Conservation (phyloP, 2,329 filamentous ascomycete species). For the Ophiostoma piceae region DNA sequence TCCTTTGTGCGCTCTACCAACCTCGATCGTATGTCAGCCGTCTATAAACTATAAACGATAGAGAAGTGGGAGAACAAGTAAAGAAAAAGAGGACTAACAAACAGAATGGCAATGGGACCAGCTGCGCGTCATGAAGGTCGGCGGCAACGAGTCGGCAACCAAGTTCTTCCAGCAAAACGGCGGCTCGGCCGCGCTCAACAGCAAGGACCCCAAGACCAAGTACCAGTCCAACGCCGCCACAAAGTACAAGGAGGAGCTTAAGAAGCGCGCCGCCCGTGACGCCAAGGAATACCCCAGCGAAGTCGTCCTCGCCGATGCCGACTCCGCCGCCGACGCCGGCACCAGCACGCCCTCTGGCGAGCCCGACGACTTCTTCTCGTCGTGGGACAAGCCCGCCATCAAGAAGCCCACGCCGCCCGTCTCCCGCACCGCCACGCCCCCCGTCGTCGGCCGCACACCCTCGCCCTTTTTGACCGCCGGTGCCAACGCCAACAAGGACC, state of each 20-base stretch:
- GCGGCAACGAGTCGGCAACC: slow-evolving; percentile 94
- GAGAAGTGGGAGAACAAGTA: not conserved
- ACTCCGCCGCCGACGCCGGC: slow-evolving; percentile 60
- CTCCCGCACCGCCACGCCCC: slow-evolving; percentile 82
- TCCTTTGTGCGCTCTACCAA: slow-evolving; percentile 98
- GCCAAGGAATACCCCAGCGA: slow-evolving; percentile 80
- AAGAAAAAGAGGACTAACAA: slow-evolving; percentile 2
- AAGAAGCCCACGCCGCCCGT: slow-evolving; percentile 93
- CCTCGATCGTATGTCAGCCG: slow-evolving; percentile 69
- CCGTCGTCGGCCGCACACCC: slow-evolving; percentile 69
- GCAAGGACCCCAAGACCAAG: slow-evolving; percentile 95
- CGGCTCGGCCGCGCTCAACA: slow-evolving; percentile 85
- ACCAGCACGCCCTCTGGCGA: slow-evolving; percentile 75
- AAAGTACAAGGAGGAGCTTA: slow-evolving; percentile 97
- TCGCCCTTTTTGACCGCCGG: slow-evolving; percentile 87
- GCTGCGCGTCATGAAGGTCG: slow-evolving; percentile 94
- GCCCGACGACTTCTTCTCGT: slow-evolving; percentile 95
- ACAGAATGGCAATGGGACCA: slow-evolving; percentile 98
- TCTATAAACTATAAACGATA: not conserved
- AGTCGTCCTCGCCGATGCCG: slow-evolving; percentile 74
- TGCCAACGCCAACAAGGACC: slow-evolving; percentile 64
- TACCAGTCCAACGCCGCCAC: slow-evolving; percentile 89
- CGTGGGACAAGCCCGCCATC: slow-evolving; percentile 96
- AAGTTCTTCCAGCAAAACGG: slow-evolving; percentile 98
- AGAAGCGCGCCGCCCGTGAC: slow-evolving; percentile 76